Base-by-base conservation (phyloP, 2,329 filamentous ascomycete species). In the Sporothrix humicola region DNA sequence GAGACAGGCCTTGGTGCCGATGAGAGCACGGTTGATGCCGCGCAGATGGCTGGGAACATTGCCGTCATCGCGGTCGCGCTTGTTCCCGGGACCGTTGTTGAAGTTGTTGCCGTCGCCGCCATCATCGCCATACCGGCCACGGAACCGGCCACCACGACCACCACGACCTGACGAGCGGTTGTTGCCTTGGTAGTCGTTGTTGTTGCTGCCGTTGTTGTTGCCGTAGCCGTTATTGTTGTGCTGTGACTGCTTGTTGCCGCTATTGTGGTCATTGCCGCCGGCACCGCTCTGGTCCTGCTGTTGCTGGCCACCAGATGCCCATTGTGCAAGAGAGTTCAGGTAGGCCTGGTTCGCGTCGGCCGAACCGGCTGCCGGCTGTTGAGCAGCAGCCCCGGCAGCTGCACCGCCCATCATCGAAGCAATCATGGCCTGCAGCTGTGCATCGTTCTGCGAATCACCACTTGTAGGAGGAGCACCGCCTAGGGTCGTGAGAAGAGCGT, bases 1-100 rank as follows among this genome's bases (percentile, higher is more conserved):
- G 23, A 87, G 87, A 80, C 92, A 93, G 5, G 90, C 86, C 78
- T 92, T 90, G 59, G 90, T 92, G 72, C 90, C 89, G 68, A 90
- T 89, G 15, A 90, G 83, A 15, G 86, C 85, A 74, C 85, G 87
- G 78, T 91, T 89, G 75, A 85, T 84, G 15, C 81, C 82, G 73
- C 84, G 84, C 17, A 82, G 78, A 42, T 85, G 80, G 69, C 20
- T 79, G 74, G 68, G 79, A 72, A 73, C 77, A 10, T 69, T 73
- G 44, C 84, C 74, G 83, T 84, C 72, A 81, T 80, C 69, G 63
- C 13, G 78, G 54, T 71, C 72, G 9, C 79, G 76, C 44, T 78
- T 73, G 69, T 78, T 76, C 31, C 76, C 71, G 12, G 69, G 74
- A 20, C 63, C 50, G 12, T 65, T 59, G 15, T 56, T 71, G 78